Base-by-base conservation (phyloP, 2,329 filamentous ascomycete species). In the Chaetomiaceae sp. region DNA sequence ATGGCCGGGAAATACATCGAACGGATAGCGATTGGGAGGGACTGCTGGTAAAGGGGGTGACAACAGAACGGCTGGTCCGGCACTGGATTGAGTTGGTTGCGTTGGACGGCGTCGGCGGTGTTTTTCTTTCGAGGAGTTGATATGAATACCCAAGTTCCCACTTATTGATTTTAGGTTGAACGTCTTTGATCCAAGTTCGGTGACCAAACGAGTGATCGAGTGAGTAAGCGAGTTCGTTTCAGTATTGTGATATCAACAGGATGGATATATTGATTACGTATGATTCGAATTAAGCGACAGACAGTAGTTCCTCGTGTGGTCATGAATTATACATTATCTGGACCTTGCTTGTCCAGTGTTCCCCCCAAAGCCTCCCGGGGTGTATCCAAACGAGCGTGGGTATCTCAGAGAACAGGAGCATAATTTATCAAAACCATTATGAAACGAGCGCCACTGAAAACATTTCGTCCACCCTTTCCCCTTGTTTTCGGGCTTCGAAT, bases 301-400 rank as follows among this genome's bases (percentile, higher is more conserved):
- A 33, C 14, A 30, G 30, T 37, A 17, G 12, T 34, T 52, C 40
- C 35, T 52, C 23, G n/a, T n/a, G n/a, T n/a, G 9, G 19, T 48
- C 44, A 31, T 30, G 10, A 40, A 52, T 52, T 52, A 52, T 13
- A 48, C 44, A 52, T 52, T 52, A 52, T 20, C 25, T 14, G 35
- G 13, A 42, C 33, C 10, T 9, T 16, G 7, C n/a, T n/a, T 40
- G 8, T 1, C 27, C 31, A 35, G 8, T 8, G 7, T 4, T 19
- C 31, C 21, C 8, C 5, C 13, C 14, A 6, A 27, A n/a, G 19
- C 23, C 38, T 27, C 19, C n/a, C 21, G 13, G n/a, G 5, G 13
- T 51, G 21, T 44, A 48, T 44, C 44, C 34, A 40, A 52, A 27
- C 40, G 50, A 52, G 44, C 34, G 50, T 48, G 50, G 50, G 50